Conservation (phyloP, 2,329 filamentous ascomycete genomes). For the Sphaerulina vaccinii region DNA sequence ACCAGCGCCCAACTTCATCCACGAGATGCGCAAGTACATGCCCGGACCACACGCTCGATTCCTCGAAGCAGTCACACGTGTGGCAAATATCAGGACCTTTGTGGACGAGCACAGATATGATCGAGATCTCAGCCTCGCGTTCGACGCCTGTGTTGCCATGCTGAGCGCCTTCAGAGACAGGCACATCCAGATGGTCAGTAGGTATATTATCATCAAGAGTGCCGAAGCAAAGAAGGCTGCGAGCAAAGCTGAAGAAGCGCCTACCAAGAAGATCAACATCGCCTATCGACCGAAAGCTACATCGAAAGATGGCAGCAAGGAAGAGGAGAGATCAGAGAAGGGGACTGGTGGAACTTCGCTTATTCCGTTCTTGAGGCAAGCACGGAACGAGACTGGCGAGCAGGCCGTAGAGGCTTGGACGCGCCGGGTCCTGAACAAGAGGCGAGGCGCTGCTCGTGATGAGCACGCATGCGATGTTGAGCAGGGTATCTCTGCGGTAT, state of each 20-base stretch:
- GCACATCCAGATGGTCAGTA: conserved; percentile 92
- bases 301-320: conserved; percentile 41
- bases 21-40: conserved; percentile 98
- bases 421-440: conserved; percentile 56
- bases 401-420: conserved; percentile 74
- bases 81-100: conserved; percentile 85
- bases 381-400: conserved; percentile 91
- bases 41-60: conserved; percentile 89
- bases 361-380: conserved; percentile 95
- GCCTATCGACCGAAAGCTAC: conserved; percentile 24
- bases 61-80: conserved; percentile 71
- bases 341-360: conserved; percentile 92
- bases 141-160: conserved; percentile 84
- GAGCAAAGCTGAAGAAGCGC: conserved; percentile 28
- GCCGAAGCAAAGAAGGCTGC: conserved; percentile 57
- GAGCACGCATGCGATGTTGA: conserved; percentile 18
- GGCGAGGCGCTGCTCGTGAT: conserved; percentile 22
- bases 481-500: conserved; percentile 76
- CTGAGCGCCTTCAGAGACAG: conserved; percentile 80
- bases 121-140: conserved; percentile 70
- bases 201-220: conserved; percentile 90
- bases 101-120: conserved; percentile 65
- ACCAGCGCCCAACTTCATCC: conserved; percentile 74
- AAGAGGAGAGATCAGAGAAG: conserved; percentile 62
- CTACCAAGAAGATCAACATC: conserved; percentile 38